phyloP scores from a whole-genome alignment of 495 filamentous ascomycete genomes.

The Letharia lupina region DNA sequence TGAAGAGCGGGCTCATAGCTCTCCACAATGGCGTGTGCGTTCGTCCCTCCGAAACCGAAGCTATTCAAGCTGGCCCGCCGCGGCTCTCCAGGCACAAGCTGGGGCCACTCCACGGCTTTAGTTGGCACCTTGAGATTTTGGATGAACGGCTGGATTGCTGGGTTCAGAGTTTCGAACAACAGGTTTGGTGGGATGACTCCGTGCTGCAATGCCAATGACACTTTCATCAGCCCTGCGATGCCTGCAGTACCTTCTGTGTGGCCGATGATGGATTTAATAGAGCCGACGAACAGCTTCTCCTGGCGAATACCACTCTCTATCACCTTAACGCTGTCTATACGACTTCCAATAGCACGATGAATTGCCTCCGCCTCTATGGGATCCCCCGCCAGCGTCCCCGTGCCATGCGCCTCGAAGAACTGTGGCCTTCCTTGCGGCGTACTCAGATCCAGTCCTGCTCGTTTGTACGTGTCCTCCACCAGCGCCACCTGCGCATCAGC shows the following conservation, averaged over 20 bases:
- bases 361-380: conserved; percentile 34
- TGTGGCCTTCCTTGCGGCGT: conserved; percentile 27
- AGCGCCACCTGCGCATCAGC: conserved; percentile 28
- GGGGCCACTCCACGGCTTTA: neutral
- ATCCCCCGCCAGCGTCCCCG: conserved; percentile 34
- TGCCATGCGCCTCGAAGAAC: conserved; percentile 38
- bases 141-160: conserved; percentile 26
- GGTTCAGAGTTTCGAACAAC: conserved; percentile 45
- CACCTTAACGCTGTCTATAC: too few relatives aligned
- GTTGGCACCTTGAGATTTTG: conserved; percentile 12
- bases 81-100: neutral
- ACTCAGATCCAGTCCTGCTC: conserved; percentile 32
- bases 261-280: conserved; percentile 51
- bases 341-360: too few relatives aligned
- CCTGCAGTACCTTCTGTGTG: conserved; percentile 41
- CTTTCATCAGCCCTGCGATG: conserved; percentile 29
- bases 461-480: conserved; percentile 31
- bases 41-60: conserved; percentile 42
- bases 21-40: conserved; percentile 1
- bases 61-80: conserved; percentile 23
- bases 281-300: conserved; percentile 34
- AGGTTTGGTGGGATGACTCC: conserved; percentile 49
- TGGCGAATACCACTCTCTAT: conserved; percentile 13
- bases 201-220: conserved; percentile 43
- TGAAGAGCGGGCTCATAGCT: neutral